These are phyloP conservation scores for Silene conica DNA, from an alignment of 148 eudicot genomes.

Conservation along the genomic window DNA sequence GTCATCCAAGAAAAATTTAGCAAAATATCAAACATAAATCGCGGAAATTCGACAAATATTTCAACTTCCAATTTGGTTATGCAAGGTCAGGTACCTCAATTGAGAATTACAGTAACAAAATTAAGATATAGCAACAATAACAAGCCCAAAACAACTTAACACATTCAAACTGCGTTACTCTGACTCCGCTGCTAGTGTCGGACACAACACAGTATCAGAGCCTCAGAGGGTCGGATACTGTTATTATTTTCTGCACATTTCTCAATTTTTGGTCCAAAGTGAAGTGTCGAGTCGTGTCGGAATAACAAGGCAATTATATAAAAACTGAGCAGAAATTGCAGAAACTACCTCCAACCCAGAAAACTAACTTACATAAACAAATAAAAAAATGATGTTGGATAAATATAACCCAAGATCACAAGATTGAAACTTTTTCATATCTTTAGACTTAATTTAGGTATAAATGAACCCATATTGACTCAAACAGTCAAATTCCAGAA, in stretches of 20 bases:
- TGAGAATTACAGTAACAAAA: neutral
- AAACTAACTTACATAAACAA: too few relatives aligned
- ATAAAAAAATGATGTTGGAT: neutral
- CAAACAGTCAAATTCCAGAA: neutral
- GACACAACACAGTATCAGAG: too few relatives aligned
- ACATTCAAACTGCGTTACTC: too few relatives aligned
- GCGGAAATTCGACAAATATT: neutral
- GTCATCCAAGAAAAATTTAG: too few relatives aligned
- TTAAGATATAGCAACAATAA: too few relatives aligned
- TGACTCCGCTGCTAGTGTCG: too few relatives aligned
- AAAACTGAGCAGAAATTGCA: neutral
- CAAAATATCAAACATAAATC: neutral
- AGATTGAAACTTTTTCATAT: neutral
- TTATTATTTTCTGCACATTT: too few relatives aligned
- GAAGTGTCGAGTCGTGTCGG: too few relatives aligned
- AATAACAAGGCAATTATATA: neutral
- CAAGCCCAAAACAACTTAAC: too few relatives aligned
- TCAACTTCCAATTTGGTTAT: neutral
- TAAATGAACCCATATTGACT: neutral
- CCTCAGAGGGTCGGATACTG: too few relatives aligned
- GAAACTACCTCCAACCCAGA: neutral
- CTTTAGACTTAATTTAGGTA: neutral
- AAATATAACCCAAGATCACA: constrained; percentile 6
- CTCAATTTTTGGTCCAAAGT: too few relatives aligned
- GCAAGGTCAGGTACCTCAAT: neutral